phyloP scores from a whole-genome alignment of 768 basidiomycete species.

The Tricholoma bakamatsutake region DNA sequence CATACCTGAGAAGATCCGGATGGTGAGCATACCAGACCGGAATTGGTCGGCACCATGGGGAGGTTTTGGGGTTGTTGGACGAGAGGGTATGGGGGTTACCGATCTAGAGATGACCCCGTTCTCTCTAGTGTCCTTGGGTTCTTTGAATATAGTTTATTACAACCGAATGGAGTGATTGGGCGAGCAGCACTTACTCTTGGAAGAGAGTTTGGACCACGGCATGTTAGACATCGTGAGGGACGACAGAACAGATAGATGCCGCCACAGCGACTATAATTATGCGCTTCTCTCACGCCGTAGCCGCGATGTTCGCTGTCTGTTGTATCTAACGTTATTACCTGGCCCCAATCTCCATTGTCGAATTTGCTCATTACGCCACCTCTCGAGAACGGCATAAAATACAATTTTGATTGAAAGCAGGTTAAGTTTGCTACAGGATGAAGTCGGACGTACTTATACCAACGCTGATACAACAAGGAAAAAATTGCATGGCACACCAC shows the following conservation, averaged over 20 bases:
- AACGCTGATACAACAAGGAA: not conserved
- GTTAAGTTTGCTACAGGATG: not conserved
- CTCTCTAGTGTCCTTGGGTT: slow-evolving; percentile 65
- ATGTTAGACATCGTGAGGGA: slow-evolving; percentile 35
- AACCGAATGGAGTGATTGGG: not conserved
- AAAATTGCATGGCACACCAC: not conserved
- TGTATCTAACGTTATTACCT: too few relatives aligned
- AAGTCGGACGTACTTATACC: not conserved
- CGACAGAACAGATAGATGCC: slow-evolving; percentile 2
- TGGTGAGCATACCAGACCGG: slow-evolving; percentile 88
- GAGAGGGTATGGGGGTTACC: slow-evolving; percentile 74
- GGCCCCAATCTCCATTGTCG: too few relatives aligned
- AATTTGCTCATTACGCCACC: too few relatives aligned
- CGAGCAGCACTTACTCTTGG: slow-evolving; percentile 32
- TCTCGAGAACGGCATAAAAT: not conserved
- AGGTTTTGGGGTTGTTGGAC: slow-evolving; percentile 72
- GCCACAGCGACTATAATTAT: slow-evolving; percentile 1
- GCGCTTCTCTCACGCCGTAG: not conserved
- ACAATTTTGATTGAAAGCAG: not conserved
- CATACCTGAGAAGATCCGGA: slow-evolving; percentile 90
- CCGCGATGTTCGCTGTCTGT: too few relatives aligned
- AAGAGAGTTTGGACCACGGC: slow-evolving; percentile 40
- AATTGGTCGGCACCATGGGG: slow-evolving; percentile 54
- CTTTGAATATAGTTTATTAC: slow-evolving; percentile 25
- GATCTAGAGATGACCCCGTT: slow-evolving; percentile 71